Percentiles rank a stretch among this genome's conserved stretches.
Conservation (phyloP, 805 yeast species). For the Hanseniaspora thailandica region DNA sequence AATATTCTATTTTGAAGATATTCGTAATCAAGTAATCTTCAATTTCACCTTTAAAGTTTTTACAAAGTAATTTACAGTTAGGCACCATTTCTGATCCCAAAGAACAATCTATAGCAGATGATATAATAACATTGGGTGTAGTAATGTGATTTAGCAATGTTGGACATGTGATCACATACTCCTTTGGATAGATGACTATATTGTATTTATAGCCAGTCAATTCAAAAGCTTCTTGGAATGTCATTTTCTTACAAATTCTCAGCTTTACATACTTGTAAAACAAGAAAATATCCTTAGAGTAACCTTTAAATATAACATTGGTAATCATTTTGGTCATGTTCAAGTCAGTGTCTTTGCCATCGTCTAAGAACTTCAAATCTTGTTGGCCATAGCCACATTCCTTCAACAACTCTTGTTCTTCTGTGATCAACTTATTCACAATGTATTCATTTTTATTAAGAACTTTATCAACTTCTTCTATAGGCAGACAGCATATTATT, state of each 20-base stretch:
- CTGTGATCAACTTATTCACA: conserved; percentile 36
- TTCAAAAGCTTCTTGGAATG: conserved; percentile 86
- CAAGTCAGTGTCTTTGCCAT: conserved; percentile 28
- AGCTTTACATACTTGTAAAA: conserved; percentile 64
- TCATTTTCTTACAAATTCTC: conserved; percentile 63
- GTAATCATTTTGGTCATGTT: conserved; percentile 55
- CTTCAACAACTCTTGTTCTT: conserved; percentile 47
- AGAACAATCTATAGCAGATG: conserved; percentile 84
- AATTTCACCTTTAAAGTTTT: conserved; percentile 49
- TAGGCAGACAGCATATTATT: conserved; percentile 60
- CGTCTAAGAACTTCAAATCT: conserved; percentile 16
- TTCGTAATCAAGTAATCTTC: conserved; percentile 38
- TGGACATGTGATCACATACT: conserved; percentile 46
- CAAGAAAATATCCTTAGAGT: conserved; percentile 71
- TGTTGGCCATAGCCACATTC: conserved; percentile 31
- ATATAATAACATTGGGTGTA: conserved; percentile 79
- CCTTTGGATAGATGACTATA: conserved; percentile 73
- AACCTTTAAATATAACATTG: conserved; percentile 65
- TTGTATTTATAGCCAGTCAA: conserved; percentile 70
- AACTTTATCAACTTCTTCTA: conserved; percentile 45
- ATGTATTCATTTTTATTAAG: conserved; percentile 31
- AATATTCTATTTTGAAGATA: conserved; percentile 25
- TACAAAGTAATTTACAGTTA: conserved; percentile 46
- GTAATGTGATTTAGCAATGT: conserved; percentile 75
- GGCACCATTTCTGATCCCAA: conserved; percentile 59